Evolutionary conservation across 2,329 filamentous ascomycete genomes (phyloP).

Genomic region (Penicillium sp.): DNA sequence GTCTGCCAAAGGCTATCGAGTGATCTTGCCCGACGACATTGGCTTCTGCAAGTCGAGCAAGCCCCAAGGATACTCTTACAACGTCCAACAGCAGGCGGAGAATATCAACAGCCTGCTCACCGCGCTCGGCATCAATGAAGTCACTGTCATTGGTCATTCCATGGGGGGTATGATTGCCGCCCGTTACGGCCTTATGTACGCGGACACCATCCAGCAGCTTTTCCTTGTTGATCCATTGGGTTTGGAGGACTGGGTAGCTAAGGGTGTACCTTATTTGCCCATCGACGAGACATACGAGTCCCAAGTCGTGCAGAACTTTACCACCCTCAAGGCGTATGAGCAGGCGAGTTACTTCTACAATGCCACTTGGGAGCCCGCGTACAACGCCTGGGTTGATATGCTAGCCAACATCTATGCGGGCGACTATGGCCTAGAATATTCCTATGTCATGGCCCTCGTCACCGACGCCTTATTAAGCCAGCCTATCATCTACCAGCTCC

Average conservation of each 20-base stretch:
- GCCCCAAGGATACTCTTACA: slow-evolving; percentile 15
- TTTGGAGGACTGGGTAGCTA: slow-evolving; percentile 15
- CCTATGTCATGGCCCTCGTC: slow-evolving; percentile 16
- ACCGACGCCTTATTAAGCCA: slow-evolving; percentile 13
- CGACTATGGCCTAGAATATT: slow-evolving; percentile 9
- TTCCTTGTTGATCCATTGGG: slow-evolving; percentile 14
- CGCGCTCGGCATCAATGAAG: slow-evolving; percentile 8
- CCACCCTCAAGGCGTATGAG: slow-evolving; percentile 13
- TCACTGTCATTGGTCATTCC: slow-evolving; percentile 13
- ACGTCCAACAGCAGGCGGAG: slow-evolving; percentile 10
- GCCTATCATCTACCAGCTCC: slow-evolving; percentile 13
- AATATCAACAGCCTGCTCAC: slow-evolving; percentile 16
- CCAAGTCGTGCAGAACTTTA: slow-evolving; percentile 11
- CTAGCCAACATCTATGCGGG: slow-evolving; percentile 13
- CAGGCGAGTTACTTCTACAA: slow-evolving; percentile 12
- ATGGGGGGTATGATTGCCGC: slow-evolving; percentile 18
- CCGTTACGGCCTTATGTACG: slow-evolving; percentile 17
- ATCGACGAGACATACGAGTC: slow-evolving; percentile 8
- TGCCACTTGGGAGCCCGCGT: slow-evolving; percentile 12
- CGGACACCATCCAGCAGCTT: slow-evolving; percentile 9
- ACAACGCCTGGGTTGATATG: slow-evolving; percentile 15
- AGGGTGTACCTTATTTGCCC: slow-evolving; percentile 11
- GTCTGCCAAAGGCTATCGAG: slow-evolving; percentile 13
- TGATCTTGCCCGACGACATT: slow-evolving; percentile 17
- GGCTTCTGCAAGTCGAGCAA: slow-evolving; percentile 20